Conservation (phyloP, 306 rosid genomes). For the Inga leiocalycina region DNA sequence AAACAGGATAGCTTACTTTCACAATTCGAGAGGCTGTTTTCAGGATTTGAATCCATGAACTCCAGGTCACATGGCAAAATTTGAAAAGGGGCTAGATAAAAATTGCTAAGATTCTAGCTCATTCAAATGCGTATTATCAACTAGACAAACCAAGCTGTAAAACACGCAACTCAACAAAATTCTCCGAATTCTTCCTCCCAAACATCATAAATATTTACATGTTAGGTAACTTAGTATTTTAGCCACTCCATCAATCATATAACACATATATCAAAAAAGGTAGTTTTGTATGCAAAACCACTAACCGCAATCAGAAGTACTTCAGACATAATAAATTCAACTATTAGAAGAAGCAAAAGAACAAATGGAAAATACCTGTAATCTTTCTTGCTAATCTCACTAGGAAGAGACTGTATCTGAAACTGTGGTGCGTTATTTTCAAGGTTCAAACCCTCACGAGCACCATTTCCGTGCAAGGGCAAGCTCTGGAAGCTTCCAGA, state of each 20-base stretch:
- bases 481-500: slow-evolving; percentile 55
- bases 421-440: slow-evolving; percentile 50
- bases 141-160: slow-evolving; percentile 1
- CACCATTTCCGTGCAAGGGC: slow-evolving; percentile 60
- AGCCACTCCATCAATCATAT: slow-evolving; percentile 25
- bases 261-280: not conserved
- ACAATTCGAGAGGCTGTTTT: too few species aligned
- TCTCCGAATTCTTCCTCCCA: not conserved
- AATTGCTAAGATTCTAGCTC: not conserved
- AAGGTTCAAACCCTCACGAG: slow-evolving; percentile 51
- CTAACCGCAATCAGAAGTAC: not conserved
- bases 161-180: slow-evolving; percentile 27
- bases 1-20: too few species aligned
- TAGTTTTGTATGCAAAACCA: slow-evolving; percentile 6
- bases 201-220: slow-evolving; percentile 28
- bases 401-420: slow-evolving; percentile 62
- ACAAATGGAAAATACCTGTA: slow-evolving; percentile 48
- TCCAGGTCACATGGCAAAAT: not conserved
- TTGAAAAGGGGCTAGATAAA: not conserved
- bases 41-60: too few species aligned
- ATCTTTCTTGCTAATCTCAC: slow-evolving; percentile 66
- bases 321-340: not conserved
- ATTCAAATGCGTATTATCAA: slow-evolving; percentile 18
- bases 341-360: not conserved
- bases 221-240: slow-evolving; percentile 38